Evolutionary conservation across 2,329 filamentous ascomycete genomes (phyloP).

Genomic region (Pyrenophora seminiperda): DNA sequence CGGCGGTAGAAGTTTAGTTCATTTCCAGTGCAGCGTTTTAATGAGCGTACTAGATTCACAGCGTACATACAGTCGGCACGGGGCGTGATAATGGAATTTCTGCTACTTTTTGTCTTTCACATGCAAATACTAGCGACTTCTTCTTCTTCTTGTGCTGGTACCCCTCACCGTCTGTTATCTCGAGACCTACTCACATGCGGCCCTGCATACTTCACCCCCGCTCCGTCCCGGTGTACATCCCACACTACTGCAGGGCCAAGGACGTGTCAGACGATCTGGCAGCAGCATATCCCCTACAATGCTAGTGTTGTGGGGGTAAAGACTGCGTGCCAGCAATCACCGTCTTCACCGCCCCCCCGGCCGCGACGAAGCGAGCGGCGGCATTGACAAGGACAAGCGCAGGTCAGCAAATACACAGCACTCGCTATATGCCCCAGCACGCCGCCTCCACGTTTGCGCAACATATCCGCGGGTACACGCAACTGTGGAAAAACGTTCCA

Average conservation of each 20-base stretch:
- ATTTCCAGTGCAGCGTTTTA: neutral
- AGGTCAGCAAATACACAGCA: conserved; percentile 2
- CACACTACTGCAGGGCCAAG: conserved; percentile 9
- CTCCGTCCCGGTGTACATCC: conserved; percentile 9
- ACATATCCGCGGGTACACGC: conserved; percentile 1
- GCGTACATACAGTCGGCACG: no score
- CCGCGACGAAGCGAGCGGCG: conserved; percentile 18
- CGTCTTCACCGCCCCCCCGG: conserved; percentile 27
- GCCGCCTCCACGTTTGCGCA: conserved; percentile 1
- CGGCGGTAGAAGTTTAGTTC: conserved; percentile 6
- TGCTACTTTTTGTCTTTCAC: neutral
- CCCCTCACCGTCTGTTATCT: conserved; percentile 4
- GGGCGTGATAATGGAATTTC: neutral
- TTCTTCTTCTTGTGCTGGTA: neutral
- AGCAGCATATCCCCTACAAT: conserved; percentile 2
- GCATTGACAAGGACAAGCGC: conserved; percentile 6
- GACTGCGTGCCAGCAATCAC: conserved; percentile 16
- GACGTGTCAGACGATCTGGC: conserved; percentile 10
- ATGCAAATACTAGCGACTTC: neutral
- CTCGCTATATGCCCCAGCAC: conserved; percentile 4
- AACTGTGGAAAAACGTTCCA: neutral
- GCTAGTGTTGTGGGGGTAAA: conserved; percentile 15
- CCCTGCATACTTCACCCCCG: conserved; percentile 12
- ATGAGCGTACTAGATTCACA: neutral
- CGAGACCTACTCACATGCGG: conserved; percentile 12